These are phyloP conservation scores for Blepharisma japonicum DNA, from an alignment of 73 alveolate species.

Conservation along the genomic window DNA sequence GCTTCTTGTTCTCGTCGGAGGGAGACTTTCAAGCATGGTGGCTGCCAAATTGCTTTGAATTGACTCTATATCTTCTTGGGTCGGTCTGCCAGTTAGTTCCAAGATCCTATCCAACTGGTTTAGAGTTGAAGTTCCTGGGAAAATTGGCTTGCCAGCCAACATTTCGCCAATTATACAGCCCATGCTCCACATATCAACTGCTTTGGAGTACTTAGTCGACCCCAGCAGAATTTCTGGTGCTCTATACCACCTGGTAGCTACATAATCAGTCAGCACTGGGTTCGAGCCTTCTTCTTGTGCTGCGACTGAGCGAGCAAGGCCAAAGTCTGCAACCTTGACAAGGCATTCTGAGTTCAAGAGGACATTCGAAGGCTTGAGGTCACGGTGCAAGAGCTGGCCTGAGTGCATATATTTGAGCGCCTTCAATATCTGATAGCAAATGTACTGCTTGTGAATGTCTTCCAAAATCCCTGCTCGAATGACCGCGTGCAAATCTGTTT, in stretches of 20 bases:
- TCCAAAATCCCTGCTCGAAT: conserved; percentile 95
- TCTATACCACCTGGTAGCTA: conserved; percentile 95
- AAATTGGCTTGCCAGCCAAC: conserved; percentile 61
- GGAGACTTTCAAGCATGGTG: conserved; percentile 44
- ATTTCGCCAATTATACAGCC: conserved; percentile 86
- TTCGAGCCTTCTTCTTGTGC: conserved; percentile 65
- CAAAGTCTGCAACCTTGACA: conserved; percentile 86
- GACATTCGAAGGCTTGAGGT: conserved; percentile 87
- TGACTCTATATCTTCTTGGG: conserved; percentile 54
- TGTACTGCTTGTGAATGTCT: conserved; percentile 70
- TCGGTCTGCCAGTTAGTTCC: conserved; percentile 65
- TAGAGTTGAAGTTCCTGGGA: conserved; percentile 69
- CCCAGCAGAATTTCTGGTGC: conserved; percentile 92
- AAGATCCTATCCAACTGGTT: conserved; percentile 56
- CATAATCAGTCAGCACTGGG: conserved; percentile 86
- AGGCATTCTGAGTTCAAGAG: conserved; percentile 81
- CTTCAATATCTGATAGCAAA: conserved; percentile 90
- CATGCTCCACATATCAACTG: conserved; percentile 93
- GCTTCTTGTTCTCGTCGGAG: conserved; percentile 35
- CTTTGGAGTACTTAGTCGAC: conserved; percentile 77
- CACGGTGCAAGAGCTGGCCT: conserved; percentile 68
- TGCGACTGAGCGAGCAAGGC: conserved; percentile 81
- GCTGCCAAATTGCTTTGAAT: conserved; percentile 50
- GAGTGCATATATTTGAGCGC: conserved; percentile 93
- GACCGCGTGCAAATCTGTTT: conserved; percentile 97